A percentile compares a stretch with the other conserved stretches of the same genome.
These are phyloP conservation scores for Metarhizium rileyi DNA, from an alignment of 2,329 filamentous ascomycete genomes.

Conservation along the genomic window DNA sequence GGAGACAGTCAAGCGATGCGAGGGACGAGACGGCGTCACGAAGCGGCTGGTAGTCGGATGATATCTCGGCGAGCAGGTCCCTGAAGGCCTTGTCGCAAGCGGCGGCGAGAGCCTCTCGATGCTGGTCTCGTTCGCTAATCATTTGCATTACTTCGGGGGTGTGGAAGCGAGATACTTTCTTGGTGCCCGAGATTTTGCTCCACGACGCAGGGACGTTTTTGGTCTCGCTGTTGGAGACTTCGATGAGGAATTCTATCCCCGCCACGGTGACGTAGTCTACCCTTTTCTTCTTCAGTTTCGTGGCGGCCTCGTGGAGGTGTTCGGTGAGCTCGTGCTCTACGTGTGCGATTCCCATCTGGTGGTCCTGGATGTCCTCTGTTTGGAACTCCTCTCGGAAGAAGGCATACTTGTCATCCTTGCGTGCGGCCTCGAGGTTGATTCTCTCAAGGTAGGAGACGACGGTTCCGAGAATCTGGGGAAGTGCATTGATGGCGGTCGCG, in stretches of 20 bases:
- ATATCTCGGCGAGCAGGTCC: constrained; percentile 61
- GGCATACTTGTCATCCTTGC: constrained; percentile 80
- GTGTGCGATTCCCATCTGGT: constrained; percentile 83
- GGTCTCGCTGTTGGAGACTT: constrained; percentile 73
- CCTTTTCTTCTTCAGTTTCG: constrained; percentile 59
- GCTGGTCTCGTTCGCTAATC: constrained; percentile 81
- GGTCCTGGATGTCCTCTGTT: constrained; percentile 77
- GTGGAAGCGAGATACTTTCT: constrained; percentile 86
- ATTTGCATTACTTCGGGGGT: constrained; percentile 81
- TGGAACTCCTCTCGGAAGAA: constrained; percentile 87
- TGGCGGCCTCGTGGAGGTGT: constrained; percentile 62
- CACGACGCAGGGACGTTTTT: constrained; percentile 89
- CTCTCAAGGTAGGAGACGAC: constrained; percentile 69
- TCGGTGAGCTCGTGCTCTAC: constrained; percentile 82
- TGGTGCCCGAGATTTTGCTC: constrained; percentile 91
- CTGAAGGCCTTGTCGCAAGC: constrained; percentile 81
- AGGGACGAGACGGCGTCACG: constrained; percentile 82
- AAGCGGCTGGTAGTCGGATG: constrained; percentile 77
- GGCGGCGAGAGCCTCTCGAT: constrained; percentile 85
- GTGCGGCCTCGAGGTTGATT: constrained; percentile 77
- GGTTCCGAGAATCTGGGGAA: constrained; percentile 67
- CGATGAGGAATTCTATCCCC: constrained; percentile 90
- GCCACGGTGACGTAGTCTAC: constrained; percentile 75
- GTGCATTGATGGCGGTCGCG: constrained; percentile 58
- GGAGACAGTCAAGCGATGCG: constrained; percentile 78